phyloP scores from a whole-genome alignment of 768 basidiomycete species.

The Lactarius quietus region DNA sequence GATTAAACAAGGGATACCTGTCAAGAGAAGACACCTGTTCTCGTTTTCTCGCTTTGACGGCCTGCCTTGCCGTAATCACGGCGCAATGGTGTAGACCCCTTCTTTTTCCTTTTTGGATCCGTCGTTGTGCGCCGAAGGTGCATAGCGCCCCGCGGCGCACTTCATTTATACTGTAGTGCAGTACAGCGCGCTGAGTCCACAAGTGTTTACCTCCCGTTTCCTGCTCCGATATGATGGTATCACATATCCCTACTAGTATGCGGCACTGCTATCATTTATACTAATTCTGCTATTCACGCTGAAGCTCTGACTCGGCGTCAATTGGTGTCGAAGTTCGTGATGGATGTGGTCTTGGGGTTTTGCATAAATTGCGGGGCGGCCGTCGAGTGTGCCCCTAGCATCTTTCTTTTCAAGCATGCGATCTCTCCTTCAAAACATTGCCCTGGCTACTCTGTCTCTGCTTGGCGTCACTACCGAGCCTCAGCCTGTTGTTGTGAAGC shows the following conservation, averaged over 20 bases:
- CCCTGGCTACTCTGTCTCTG: constrained; percentile 24
- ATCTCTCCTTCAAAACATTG: constrained; percentile 6
- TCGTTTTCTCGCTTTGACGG: no score
- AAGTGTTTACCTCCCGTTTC: neutral
- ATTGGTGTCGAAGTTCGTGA: neutral
- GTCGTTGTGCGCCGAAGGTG: no score
- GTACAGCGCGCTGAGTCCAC: no score
- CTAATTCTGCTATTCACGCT: neutral
- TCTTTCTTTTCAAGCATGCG: neutral
- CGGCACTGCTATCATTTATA: neutral
- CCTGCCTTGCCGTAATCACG: no score
- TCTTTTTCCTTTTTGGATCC: no score
- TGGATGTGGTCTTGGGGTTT: neutral
- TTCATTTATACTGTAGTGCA: no score
- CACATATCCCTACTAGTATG: no score
- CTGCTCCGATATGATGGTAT: no score
- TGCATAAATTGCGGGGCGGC: neutral
- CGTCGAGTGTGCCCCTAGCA: neutral
- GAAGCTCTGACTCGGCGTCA: neutral
- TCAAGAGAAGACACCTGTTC: no score
- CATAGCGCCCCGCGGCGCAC: no score
- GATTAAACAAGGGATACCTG: neutral
- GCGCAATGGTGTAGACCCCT: no score
- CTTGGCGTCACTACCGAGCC: neutral
- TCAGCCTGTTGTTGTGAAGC: constrained; percentile 30